phyloP scores from a whole-genome alignment of 352 stramenopile species.

The Globisporangium ultimum region DNA sequence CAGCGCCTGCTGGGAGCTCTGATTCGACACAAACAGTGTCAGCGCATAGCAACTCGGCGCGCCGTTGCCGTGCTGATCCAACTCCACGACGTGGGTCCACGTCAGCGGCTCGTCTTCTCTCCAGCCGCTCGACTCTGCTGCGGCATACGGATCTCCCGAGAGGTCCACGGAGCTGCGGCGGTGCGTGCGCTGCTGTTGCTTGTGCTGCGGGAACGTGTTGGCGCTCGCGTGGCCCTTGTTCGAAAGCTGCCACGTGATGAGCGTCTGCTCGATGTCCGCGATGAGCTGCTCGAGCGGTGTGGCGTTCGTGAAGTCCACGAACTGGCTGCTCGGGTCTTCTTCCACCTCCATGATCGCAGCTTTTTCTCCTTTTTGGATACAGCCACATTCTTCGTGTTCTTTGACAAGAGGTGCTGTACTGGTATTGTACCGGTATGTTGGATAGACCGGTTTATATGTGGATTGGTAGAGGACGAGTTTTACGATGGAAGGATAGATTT shows the following conservation, averaged over 20 bases:
- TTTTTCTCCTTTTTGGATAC: neutral
- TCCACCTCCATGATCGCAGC: slow-evolving; percentile 49
- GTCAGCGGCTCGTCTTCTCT: slow-evolving; percentile 15
- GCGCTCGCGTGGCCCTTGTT: slow-evolving; percentile 63
- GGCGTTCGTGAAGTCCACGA: slow-evolving; percentile 86
- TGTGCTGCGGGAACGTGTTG: slow-evolving; percentile 16
- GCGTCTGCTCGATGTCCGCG: slow-evolving; percentile 67
- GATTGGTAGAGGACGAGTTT: neutral
- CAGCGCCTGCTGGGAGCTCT: slow-evolving; percentile 1
- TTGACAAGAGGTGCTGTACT: no score
- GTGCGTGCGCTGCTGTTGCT: neutral
- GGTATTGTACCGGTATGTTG: no score
- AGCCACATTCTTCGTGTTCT: no score
- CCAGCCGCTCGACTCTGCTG: no score
- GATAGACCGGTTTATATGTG: no score
- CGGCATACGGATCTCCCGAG: no score
- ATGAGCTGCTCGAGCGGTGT: slow-evolving; percentile 79
- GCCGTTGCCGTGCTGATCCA: slow-evolving; percentile 16
- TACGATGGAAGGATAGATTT: no score
- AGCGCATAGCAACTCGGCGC: slow-evolving; percentile 39
- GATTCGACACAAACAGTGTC: slow-evolving; percentile 36
- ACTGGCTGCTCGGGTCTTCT: slow-evolving; percentile 80
- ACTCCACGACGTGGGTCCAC: slow-evolving; percentile 36
- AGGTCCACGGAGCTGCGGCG: no score
- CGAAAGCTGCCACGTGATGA: slow-evolving; percentile 62